Evolutionary conservation across 2,329 filamentous ascomycete genomes (phyloP), one percentile per base, ranked within the genome.

Genomic region (Penicillium sp.): DNA sequence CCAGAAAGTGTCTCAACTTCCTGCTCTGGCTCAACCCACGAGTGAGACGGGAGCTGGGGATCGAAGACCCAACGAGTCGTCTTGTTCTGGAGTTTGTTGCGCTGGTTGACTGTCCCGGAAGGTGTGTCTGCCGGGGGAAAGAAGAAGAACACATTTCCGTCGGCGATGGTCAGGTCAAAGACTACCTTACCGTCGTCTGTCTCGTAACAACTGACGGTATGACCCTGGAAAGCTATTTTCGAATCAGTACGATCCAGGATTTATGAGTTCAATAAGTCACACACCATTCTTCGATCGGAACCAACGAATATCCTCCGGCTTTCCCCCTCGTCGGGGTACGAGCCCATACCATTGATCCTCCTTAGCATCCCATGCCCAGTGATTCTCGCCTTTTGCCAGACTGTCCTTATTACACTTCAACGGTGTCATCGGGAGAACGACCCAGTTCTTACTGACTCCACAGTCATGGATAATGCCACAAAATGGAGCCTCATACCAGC

Each of bases 321-420:
- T 81, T 0, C 75, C 80, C 3, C 77, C 77, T 3, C 77, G 67
- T 8, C 82, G 72, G 3, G 81, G 81, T 2, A 83, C 80, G 14
- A 84, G 71, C 0, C 79, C 82, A 58, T 83, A 84, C 69, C 77
- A 79, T 63, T 83, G 80, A 61, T 83, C 80, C 64, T 83, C 80
- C 3, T 55, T 54, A 1, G 80, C 78, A 52, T 81, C 78, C 79
- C 79, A 81, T 0, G 78, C 78, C 66, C 78, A 82, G 65, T 82
- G 80, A 59, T 81, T 78, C 1, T 76, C 78, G 0, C 79, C 79
- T 3, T 61, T 67, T 66, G 75, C 75, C 61, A 82, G 67, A 10
- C 77, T 68, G 43, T 77, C 76, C 8, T 76, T 61, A 14, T 73
- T 72, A 59, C 73, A 76, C 64, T 81, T 80, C 35, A 81, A 43